phyloP scores from a whole-genome alignment of 2,329 filamentous ascomycete genomes.

The Phyllosticta ampelicida region DNA sequence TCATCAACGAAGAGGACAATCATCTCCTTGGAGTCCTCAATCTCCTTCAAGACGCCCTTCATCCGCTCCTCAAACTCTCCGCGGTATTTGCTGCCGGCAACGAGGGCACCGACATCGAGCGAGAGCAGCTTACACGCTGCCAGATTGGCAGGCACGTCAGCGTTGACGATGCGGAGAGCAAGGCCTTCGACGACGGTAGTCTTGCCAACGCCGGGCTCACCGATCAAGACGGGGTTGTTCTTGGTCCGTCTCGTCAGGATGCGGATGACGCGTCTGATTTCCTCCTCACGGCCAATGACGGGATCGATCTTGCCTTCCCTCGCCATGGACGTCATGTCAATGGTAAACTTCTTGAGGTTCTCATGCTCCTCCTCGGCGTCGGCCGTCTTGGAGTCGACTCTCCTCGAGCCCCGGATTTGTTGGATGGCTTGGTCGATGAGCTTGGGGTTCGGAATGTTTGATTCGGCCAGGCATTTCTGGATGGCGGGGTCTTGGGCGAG shows the following conservation, averaged over 20 bases:
- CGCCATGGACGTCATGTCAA: conserved; percentile 95
- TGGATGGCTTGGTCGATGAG: conserved; percentile 83
- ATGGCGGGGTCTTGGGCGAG: conserved; percentile 70
- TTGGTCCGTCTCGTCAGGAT: conserved; percentile 91
- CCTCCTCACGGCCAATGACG: conserved; percentile 92
- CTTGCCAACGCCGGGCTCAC: conserved; percentile 96
- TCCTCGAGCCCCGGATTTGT: conserved; percentile 81
- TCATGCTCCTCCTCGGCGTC: conserved; percentile 89
- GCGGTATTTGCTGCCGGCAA: conserved; percentile 95
- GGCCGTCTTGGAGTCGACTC: conserved; percentile 92
- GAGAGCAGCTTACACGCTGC: conserved; percentile 90
- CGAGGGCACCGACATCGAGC: conserved; percentile 86
- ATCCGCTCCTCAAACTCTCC: conserved; percentile 98
- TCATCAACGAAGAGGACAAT: conserved; percentile 98
- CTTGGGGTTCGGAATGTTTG: conserved; percentile 86
- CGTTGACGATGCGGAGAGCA: conserved; percentile 89
- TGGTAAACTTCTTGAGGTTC: conserved; percentile 95
- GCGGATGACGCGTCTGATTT: conserved; percentile 82
- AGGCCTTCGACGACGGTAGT: conserved; percentile 96
- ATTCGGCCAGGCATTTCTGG: conserved; percentile 64
- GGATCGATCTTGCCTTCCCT: conserved; percentile 96
- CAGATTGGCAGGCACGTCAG: conserved; percentile 90
- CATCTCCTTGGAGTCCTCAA: conserved; percentile 86
- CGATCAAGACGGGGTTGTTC: conserved; percentile 97
- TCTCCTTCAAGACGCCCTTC: conserved; percentile 98